Percentiles rank a stretch among this genome's conserved stretches.
These are phyloP conservation scores for Drosera spatulata DNA, from an alignment of 179 eudicot species.

Conservation along the genomic window DNA sequence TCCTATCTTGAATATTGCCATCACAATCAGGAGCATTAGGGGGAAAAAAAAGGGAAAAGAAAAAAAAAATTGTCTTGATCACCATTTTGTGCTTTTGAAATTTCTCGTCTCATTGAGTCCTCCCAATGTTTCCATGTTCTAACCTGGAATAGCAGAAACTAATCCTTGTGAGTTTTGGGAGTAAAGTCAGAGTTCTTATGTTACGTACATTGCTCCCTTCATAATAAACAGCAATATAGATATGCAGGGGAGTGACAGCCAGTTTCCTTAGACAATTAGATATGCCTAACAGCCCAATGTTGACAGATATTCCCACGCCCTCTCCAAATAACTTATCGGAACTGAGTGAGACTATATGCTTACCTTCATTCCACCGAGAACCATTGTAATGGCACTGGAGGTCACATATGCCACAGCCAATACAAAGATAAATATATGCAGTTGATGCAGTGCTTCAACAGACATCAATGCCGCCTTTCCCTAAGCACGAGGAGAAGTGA, in stretches of 20 bases:
- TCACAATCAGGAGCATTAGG: neutral
- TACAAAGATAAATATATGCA: slow-evolving; percentile 75
- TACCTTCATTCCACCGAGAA: slow-evolving; percentile 66
- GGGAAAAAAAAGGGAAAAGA: neutral
- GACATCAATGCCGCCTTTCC: slow-evolving; percentile 59
- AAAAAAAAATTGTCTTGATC: neutral
- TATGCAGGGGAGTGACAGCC: neutral
- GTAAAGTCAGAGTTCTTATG: neutral
- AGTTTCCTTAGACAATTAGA: no score
- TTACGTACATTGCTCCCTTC: neutral
- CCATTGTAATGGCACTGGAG: slow-evolving; percentile 56
- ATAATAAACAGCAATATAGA: neutral
- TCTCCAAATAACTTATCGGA: neutral
- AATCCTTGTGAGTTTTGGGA: neutral
- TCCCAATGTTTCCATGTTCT: slow-evolving; percentile 80
- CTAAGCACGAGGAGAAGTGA: slow-evolving; percentile 17
- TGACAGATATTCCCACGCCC: no score
- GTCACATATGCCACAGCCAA: slow-evolving; percentile 66
- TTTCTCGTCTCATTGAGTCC: slow-evolving; percentile 36
- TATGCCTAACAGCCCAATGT: no score
- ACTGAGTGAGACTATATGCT: neutral
- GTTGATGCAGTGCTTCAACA: slow-evolving; percentile 73
- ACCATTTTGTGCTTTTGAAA: slow-evolving; percentile 17
- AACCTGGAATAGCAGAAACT: slow-evolving; percentile 24
- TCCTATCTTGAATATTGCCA: neutral